Evolutionary conservation across 2,329 filamentous ascomycete species (phyloP), one percentile per base, ranked within the genome.

Genomic region (Neodidymelliopsis sp.): DNA sequence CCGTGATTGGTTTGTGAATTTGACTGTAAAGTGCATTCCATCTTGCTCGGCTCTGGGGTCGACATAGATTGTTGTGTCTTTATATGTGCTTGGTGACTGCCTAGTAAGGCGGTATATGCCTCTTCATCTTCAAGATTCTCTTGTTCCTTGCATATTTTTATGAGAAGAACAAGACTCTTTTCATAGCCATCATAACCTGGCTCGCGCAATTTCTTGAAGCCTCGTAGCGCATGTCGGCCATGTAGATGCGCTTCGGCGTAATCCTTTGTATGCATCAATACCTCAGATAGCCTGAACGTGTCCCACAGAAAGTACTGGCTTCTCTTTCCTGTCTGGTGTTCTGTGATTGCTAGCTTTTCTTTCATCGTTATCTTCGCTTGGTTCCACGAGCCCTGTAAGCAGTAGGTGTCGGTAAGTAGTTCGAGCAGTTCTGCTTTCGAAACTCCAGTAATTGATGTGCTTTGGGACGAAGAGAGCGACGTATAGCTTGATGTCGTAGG

Each of bases 201-300:
- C 20, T 53, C 30, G 1, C 56, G 50, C 4, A 65, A 33, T 39
- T 56, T 63, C 24, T 42, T 56, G 22, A 60, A 65, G 9, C 56
- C 61, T 25, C 53, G 38, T 2, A 65, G 47, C 8, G 54, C 51
- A 15, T 53, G 52, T 8, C 61, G 53, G 16, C 44, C 61, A 16
- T 62, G 56, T 12, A 63, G 44, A 29, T 60, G 58, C 7, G 60
- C 59, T 13, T 62, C 56, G 7, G 44, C 41, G 19, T 58, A 63
- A n/a, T 60, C 56, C 6, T 49, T 37, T 2, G 56, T 57, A 15
- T 51, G 54, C 43, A 57, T 41, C 44, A 63, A 39, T 5, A 65
- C 13, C 24, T 56, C 53, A 2, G 43, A 56, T 10, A 65, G 35
- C 15, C 31, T 49, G 23, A 56, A 47, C 5, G 50, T 48, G 15